Evolutionary conservation across 306 rosid genomes (phyloP), one percentile per base, ranked within the genome.

Genomic region (Prunus mume): DNA sequence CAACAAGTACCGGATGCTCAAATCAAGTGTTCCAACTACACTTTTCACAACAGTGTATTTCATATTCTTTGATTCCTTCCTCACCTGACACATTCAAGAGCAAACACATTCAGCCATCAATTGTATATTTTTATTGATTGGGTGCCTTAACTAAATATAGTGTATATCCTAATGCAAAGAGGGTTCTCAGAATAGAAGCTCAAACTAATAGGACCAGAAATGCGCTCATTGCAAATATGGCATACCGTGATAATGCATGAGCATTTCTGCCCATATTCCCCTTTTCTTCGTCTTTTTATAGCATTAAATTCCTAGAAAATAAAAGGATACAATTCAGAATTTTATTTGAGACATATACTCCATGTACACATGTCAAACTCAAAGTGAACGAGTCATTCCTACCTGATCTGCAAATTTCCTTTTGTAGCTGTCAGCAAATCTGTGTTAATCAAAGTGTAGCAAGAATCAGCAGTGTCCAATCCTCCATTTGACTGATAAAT

Each of bases 11-110:
- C 84, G 87, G 69, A 85, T 76, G 84, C 86, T 86, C 90, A 94
- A 78, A 83, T 94, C 98, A 52, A 94, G 97, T 67, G 97, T 94
- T 85, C 96, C 98, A 64, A 91, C 96, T 10, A 91, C 87, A 85
- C 93, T 89, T 82, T 87, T 91, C 69, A 94, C 24, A 65, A 88
- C 77, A 0, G 88, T 80, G 38, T 82, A 81, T 76, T 94, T 90
- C 81, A 74, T 83, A 76, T 88, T 83, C 85, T 81, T 86, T 71
- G 80, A 74, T 81, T 87, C 90, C 89, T 90, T 93, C 83, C 72
- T 93, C 71, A 91, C 93, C 98, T 93, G 89, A 83, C 68, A 86
- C 73, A 83, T 81, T 84, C 78, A 45, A 91, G 22, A 58, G 32
- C 2, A 30, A 47, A 64, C 47, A 57, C 30, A 38, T 27, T 17